Evolutionary conservation across 805 yeast species (phyloP), one percentile per base, ranked within the genome.

Genomic region (Peterozyma toletana): DNA sequence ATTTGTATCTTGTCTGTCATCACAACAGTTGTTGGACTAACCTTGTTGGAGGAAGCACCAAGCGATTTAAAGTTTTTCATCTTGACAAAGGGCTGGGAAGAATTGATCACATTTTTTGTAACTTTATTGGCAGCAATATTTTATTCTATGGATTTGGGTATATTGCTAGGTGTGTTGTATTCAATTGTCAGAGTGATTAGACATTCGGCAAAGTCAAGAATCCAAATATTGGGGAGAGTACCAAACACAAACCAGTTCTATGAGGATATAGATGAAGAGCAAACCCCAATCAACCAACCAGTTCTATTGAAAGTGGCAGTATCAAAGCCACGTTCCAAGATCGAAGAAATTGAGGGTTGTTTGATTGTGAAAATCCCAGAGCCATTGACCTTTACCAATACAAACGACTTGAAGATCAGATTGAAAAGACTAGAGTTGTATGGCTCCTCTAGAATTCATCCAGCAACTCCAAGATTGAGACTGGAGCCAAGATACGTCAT

Each of bases 121-220:
- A 85, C 93, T 0, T 66, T 85, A 6, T 35, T 71, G 1, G 72
- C 80, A 1, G 83, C 95, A 0, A 56, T 85, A 17, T 75, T 80
- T 51, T 81, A 74, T 59, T 88, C 97, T 0, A 80, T 90, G 58
- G 96, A 91, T 59, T 80, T 84, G 13, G 98, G 99, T 1, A 87
- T 93, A 39, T 79, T 84, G 2, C 74, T 87, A n/a, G 98, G 99
- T 0, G 79, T 86, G 39, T 77, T 78, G 0, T 86, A 87, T 52
- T 88, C 95, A 36, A 65, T 91, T 15, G 68, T 90, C 31, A 68
- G 95, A 45, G 90, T 91, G 5, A 75, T 89, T 30, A 83, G 78
- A 50, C 87, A 86, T 56, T 81, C 95, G 1, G 80, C 96, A 0
- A 70, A 75, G 44, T 89, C 96, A 2, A 71, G 95, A 50, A 86